Evolutionary conservation across 495 filamentous ascomycete species (phyloP).

Genomic region (Penicillium silybi): DNA sequence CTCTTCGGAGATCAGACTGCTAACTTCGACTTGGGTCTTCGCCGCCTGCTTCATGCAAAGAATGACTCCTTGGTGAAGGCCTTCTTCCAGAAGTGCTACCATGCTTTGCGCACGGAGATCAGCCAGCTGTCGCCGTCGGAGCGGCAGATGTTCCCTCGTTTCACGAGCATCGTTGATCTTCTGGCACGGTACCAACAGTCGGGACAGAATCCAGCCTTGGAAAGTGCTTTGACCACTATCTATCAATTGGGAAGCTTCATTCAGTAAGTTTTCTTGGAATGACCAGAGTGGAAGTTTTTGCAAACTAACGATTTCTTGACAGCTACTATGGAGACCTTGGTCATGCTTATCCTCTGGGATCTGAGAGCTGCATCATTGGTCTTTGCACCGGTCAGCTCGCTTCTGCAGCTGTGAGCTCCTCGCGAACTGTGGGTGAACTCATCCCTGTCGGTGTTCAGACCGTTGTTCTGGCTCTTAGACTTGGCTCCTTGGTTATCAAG

Average conservation of each 20-base stretch:
- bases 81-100: constrained; percentile 60
- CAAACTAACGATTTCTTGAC: constrained; percentile 7
- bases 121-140: constrained; percentile 56
- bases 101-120: constrained; percentile 62
- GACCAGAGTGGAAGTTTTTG: neutral
- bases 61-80: constrained; percentile 60
- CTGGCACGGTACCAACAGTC: constrained; percentile 62
- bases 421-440: constrained; percentile 63
- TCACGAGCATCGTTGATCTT: constrained; percentile 65
- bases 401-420: constrained; percentile 64
- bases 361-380: constrained; percentile 43
- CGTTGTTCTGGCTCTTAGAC: constrained; percentile 68
- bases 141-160: constrained; percentile 60
- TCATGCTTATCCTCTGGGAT: constrained; percentile 42
- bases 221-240: constrained; percentile 66
- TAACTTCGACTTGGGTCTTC: constrained; percentile 64
- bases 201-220: constrained; percentile 53
- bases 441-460: constrained; percentile 64
- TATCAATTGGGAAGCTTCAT: constrained; percentile 74
- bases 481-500: constrained; percentile 56
- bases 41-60: constrained; percentile 58
- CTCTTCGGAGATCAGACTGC: constrained; percentile 80
- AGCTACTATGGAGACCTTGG: constrained; percentile 51
- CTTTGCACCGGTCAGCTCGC: constrained; percentile 73
- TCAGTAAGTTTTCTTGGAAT: constrained; percentile 49